Base-by-base conservation (phyloP, 2,329 filamentous ascomycete genomes). In the Thielaviopsis musarum region DNA sequence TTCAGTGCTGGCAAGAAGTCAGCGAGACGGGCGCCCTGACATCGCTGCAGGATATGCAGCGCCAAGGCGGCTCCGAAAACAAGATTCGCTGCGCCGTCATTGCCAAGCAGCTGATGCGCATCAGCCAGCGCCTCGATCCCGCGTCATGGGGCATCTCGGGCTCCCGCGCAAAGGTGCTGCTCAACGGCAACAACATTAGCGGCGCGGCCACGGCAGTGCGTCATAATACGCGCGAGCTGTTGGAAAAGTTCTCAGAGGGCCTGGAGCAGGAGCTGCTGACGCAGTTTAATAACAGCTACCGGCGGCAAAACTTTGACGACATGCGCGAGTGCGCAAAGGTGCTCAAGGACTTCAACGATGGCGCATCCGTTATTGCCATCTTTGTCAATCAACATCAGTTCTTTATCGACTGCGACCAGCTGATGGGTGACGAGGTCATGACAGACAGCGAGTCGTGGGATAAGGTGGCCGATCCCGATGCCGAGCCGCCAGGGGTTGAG, bases 351-450 rank as follows among this genome's bases (percentile, higher is more conserved):
- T 98, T 98, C 77, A 95, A 91, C 70, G 90, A 93, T 57, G 93
- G 93, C 57, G 84, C 89, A 60, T 97, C 91, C 69, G 93, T 97
- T 62, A 95, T 96, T 70, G 91, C 88, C 15, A 78, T 91, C 12
- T 98, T 97, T 70, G 91, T 98, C 68, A 98, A 98, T 69, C 93
- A 98, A 70, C 94, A 98, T 72, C 90, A 95, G 67, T 98, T 98
- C 77, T 98, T 98, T 73, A 96, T 98, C 67, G 93, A 97, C 69
- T 80, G 91, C 26, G 93, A 90, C 65, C 91, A 97, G 70, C 76
- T 98, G 60, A 85, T 95, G 56, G 87, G 85, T 0, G 91, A 95
- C 66, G 91, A 95, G 69, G 82, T 95, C 17, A 79, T 79, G 2
- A 79, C 81, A 13, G 88, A 93, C 65, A 79, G 78, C 61, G 81